Base-by-base conservation (phyloP, 768 basidiomycete genomes). In the Amanita subjunquillea region DNA sequence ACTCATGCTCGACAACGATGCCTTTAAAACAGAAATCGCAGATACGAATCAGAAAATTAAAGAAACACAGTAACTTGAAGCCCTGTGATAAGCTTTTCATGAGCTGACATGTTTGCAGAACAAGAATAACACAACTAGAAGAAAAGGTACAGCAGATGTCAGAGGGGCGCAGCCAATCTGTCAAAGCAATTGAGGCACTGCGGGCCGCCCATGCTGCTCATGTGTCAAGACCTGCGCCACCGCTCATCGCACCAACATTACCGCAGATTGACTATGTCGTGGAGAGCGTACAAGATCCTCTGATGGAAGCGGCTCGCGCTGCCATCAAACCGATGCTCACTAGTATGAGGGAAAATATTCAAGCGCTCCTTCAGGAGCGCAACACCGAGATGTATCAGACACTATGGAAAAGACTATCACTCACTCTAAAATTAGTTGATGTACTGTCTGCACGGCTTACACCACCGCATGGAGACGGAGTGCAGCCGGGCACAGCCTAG, bases 311-410 rank as follows among this genome's bases (percentile, higher is more conserved):
- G 7, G 59, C 66, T 20, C 63, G 60, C 20, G 52, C 55, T 1
- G 54, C 50, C 38, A 54, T 67, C 12, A 57, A 56, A 38, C 62
- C 66, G 3, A 37, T 62, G 30, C 52, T 68, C 15, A 60, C 62
- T 8, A 37, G 54, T 20, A 45, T 64, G 42, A 61, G 62, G 6
- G 27, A 39, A 2, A 55, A 64, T 12, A 54, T 67, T 0, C 57
- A 62, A 37, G 57, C 51, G 0, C 60, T 63, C 57, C 50, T 66
- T 17, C 54, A 48, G 34, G 49, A 50, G 12, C 60, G 59, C 37
- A 61, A 64, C 30, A 43, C 45, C 12, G 63, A 64, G 42, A 54
- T 63, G 54, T 65, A 60, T 42, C 59, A 58, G 27, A 55, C 59
- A 1, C 30, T 69, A n/a, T 64, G 63, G 60, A 50, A 47, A 0